phyloP scores from a whole-genome alignment of 2,329 filamentous ascomycete species.

The Aspergillus sp. region DNA sequence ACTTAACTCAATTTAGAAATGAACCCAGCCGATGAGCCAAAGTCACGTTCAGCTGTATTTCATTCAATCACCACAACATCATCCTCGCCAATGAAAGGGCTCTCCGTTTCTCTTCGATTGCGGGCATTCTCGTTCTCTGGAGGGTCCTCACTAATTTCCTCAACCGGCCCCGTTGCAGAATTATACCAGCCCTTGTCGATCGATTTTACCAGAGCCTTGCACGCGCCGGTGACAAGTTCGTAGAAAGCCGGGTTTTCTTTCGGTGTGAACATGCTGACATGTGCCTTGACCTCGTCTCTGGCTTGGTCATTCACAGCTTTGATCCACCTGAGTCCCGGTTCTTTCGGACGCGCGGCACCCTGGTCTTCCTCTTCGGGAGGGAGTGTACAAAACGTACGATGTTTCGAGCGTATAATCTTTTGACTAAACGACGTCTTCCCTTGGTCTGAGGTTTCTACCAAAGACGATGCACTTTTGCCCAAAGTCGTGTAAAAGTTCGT shows the following conservation, averaged over 20 bases:
- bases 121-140: slow-evolving; percentile 1
- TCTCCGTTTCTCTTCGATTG: slow-evolving; percentile 10
- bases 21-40: neutral
- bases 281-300: slow-evolving; percentile 68
- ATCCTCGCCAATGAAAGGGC: slow-evolving; percentile 25
- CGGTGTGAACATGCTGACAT: slow-evolving; percentile 49
- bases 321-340: slow-evolving; percentile 51
- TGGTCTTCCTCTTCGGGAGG: slow-evolving; percentile 47
- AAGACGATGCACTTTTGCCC: slow-evolving; percentile 53
- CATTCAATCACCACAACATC: slow-evolving; percentile 30
- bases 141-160: slow-evolving; percentile 12
- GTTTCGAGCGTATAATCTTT: slow-evolving; percentile 39
- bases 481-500: slow-evolving; percentile 82
- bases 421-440: slow-evolving; percentile 25
- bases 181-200: slow-evolving; percentile 35
- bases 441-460: slow-evolving; percentile 17
- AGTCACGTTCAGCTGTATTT: neutral
- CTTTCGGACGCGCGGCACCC: slow-evolving; percentile 11
- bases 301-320: slow-evolving; percentile 71
- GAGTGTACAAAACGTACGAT: slow-evolving; percentile 83
- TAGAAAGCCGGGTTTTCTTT: slow-evolving; percentile 40
- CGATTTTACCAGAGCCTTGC: slow-evolving; percentile 31
- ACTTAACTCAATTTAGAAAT: too few species aligned
- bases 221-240: slow-evolving; percentile 30
- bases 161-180: slow-evolving; percentile 16